Conservation (phyloP, 495 filamentous ascomycete genomes). For the Podospora sp. region DNA sequence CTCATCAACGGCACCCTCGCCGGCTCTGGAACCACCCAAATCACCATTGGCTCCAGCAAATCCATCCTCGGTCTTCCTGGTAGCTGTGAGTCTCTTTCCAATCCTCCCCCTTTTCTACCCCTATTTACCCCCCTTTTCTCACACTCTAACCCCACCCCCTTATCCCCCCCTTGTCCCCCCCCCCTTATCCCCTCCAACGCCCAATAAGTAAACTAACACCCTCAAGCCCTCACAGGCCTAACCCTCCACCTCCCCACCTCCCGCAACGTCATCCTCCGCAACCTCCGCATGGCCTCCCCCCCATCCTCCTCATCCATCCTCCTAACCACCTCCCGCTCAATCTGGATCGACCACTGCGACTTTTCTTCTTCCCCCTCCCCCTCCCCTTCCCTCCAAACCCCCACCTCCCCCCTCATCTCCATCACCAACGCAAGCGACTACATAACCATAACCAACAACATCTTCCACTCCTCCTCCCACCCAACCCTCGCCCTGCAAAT, state of each 20-base stretch:
- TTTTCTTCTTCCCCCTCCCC: slow-evolving; percentile 45
- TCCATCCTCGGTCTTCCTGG: slow-evolving; percentile 49
- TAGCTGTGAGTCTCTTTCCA: slow-evolving; percentile 24
- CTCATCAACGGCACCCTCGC: slow-evolving; percentile 48
- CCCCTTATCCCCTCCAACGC: not conserved
- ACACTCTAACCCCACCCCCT: too few relatives aligned
- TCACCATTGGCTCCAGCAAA: slow-evolving; percentile 54
- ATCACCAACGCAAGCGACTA: slow-evolving; percentile 56
- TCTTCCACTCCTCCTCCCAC: slow-evolving; percentile 39
- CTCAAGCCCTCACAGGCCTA: slow-evolving; percentile 37
- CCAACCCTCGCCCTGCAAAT: slow-evolving; percentile 37
- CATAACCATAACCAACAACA: slow-evolving; percentile 44
- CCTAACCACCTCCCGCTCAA: slow-evolving; percentile 49
- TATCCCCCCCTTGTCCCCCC: not conserved
- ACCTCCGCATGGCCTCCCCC: slow-evolving; percentile 56
- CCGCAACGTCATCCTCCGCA: slow-evolving; percentile 56
- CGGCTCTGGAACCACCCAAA: slow-evolving; percentile 41
- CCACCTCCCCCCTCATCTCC: slow-evolving; percentile 49
- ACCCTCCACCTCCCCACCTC: slow-evolving; percentile 44
- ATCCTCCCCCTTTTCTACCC: too few relatives aligned
- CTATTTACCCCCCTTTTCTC: too few relatives aligned
- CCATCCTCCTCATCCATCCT: slow-evolving; percentile 53
- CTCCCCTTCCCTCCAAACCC: too few relatives aligned
- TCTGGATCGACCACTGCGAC: slow-evolving; percentile 69
- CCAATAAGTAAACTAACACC: not conserved